phyloP scores from a whole-genome alignment of 306 rosid genomes.

The Purshia tridentata region DNA sequence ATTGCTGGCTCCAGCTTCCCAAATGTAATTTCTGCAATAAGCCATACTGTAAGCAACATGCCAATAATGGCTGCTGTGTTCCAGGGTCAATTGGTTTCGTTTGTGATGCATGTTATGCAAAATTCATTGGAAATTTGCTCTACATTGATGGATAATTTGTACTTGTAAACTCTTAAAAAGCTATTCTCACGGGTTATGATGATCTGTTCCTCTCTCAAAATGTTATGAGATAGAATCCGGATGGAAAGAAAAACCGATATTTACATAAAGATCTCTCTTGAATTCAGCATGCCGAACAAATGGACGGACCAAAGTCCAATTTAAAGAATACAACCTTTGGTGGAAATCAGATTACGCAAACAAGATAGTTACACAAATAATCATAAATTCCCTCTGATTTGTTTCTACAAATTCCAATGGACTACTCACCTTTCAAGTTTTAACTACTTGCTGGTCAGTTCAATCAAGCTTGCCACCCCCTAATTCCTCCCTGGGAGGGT shows the following conservation, averaged over 20 bases:
- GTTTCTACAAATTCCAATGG: conserved; percentile 53
- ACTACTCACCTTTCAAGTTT: conserved; percentile 34
- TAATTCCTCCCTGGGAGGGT: conserved; percentile 33
- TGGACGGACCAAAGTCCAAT: conserved; percentile 9
- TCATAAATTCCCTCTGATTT: conserved; percentile 29
- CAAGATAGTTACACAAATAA: conserved; percentile 33
- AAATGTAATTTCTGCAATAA: conserved; percentile 79
- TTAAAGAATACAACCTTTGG: conserved; percentile 41
- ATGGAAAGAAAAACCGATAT: not conserved
- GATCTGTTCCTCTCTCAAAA: not conserved
- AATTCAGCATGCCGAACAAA: not conserved
- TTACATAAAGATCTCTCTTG: not conserved
- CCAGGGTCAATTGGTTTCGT: conserved; percentile 43
- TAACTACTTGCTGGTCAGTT: conserved; percentile 36
- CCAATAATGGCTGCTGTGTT: conserved; percentile 27
- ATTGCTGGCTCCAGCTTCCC: conserved; percentile 76
- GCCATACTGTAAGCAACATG: conserved; percentile 70
- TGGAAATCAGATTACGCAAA: conserved; percentile 8
- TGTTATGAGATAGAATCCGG: not conserved
- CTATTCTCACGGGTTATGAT: not conserved
- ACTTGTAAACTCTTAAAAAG: no score
- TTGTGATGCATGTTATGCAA: conserved; percentile 53
- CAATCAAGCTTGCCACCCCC: conserved; percentile 42
- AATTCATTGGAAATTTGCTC: conserved; percentile 28
- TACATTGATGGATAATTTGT: conserved; percentile 30